These are phyloP conservation scores for Suhomyces terraborum DNA, from an alignment of 1,139 yeast genomes.

Conservation along the genomic window DNA sequence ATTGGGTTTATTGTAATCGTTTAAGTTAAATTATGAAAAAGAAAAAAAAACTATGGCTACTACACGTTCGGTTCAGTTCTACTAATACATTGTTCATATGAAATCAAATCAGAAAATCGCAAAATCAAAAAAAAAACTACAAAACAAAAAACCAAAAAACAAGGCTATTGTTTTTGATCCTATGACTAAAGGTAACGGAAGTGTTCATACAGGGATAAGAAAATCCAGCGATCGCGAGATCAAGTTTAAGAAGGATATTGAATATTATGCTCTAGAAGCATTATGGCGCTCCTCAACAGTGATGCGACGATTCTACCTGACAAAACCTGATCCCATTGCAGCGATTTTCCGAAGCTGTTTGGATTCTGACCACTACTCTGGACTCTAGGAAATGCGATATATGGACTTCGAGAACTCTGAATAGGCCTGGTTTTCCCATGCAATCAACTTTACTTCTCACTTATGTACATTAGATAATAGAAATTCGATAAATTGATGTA, in stretches of 20 bases:
- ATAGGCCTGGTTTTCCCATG: conserved; percentile 7
- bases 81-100: conserved; percentile 9
- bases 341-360: neutral
- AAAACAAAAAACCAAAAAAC: conserved; percentile 18
- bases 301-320: conserved; percentile 13
- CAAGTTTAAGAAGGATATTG: neutral
- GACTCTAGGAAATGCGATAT: neutral
- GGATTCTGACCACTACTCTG: neutral
- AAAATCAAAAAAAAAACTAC: conserved; percentile 15
- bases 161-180: conserved; percentile 18
- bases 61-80: conserved; percentile 12
- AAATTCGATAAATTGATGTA: neutral
- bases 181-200: neutral
- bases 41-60: conserved; percentile 11
- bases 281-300: conserved; percentile 15
- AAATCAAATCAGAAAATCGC: conserved; percentile 5
- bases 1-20: conserved; percentile 6
- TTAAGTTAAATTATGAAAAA: conserved; percentile 5
- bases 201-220: neutral
- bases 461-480: conserved; percentile 13
- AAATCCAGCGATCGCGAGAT: neutral
- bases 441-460: conserved; percentile 9
- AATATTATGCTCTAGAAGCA: neutral
- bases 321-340: neutral
- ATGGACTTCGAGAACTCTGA: neutral